These are phyloP conservation scores for Sphagnum magellanicum DNA, from an alignment of 228 moss, liverwort and hornwort species.

Conservation along the genomic window DNA sequence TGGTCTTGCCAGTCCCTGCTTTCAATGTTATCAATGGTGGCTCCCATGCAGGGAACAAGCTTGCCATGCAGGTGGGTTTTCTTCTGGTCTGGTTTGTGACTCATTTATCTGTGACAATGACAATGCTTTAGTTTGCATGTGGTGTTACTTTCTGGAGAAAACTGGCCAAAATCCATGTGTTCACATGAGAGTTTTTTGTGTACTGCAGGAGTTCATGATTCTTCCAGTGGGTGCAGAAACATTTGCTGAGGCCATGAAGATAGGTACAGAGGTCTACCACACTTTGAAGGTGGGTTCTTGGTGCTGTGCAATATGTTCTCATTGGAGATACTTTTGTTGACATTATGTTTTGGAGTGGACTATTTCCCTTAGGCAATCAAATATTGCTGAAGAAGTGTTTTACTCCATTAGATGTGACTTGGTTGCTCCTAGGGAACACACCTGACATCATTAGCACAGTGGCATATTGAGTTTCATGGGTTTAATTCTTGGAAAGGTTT, in stretches of 20 bases:
- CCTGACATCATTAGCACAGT: too few relatives aligned
- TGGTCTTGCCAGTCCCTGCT: conserved; percentile 84
- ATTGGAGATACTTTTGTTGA: background rate
- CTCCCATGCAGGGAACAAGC: conserved; percentile 98
- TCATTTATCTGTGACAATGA: background rate
- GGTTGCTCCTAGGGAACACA: too few relatives aligned
- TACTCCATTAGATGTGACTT: too few relatives aligned
- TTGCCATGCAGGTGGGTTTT: conserved; percentile 71
- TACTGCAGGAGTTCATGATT: conserved; percentile 84
- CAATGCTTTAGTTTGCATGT: background rate
- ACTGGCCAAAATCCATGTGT: too few relatives aligned
- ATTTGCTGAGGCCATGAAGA: conserved; percentile 89
- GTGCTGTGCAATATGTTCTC: background rate
- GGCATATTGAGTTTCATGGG: too few relatives aligned
- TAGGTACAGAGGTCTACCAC: conserved; percentile 87
- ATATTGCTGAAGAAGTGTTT: too few relatives aligned
- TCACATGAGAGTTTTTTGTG: background rate
- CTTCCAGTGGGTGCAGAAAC: conserved; percentile 71
- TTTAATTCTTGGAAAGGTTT: too few relatives aligned
- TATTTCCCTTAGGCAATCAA: too few relatives aligned
- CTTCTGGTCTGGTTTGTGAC: background rate
- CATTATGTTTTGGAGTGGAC: background rate
- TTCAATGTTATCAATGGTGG: conserved; percentile 98
- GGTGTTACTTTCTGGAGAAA: too few relatives aligned
- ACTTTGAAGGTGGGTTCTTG: conserved; percentile 49